Evolutionary conservation across 352 stramenopile genomes (phyloP), one percentile per base, ranked within the genome.

Genomic region (Pythium brassicae): DNA sequence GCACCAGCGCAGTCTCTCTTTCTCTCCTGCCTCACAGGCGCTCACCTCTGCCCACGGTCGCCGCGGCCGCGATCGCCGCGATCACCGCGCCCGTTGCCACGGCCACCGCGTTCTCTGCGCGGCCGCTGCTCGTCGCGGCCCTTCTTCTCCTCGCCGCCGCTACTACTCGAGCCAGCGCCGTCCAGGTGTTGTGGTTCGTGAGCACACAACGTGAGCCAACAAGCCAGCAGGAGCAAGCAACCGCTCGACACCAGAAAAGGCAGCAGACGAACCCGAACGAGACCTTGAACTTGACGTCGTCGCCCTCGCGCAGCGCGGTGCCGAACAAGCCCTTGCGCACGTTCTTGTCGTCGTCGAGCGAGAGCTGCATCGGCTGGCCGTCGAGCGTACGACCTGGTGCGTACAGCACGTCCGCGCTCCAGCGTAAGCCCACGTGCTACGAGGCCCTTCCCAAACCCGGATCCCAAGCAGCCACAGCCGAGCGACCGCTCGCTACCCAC

Each of bases 251-350:
- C 34, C 17, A n/a, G 25, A 14, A 23, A 19, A 47, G 34, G 46
- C 44, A 49, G 25, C 12, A 49, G 44, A 32, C 22, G 10, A 69
- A 90, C 79, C 78, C 74, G 34, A 92, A 78, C 25, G 78, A 89
- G 27, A 92, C 79, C 65, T 90, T 90, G 63, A 92, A 92, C 59
- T 85, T 86, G 43, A 89, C 74, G 51, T 78, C 67, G 37, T 81
- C 77, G 53, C 81, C 78, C 15, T 88, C 73, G 32, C 69, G 69
- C 45, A 92, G 76, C 17, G 79, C 82, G 17, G 82, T 92, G 43
- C 82, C 82, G 50, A 92, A 92, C 23, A 92, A 69, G 22, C 82
- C 82, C 49, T 87, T 74, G 49, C 82, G 79, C 34, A 92, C 82
- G 55, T 89, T 92, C 45, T 70, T 86, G 61, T 86, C 74, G 17